Conservation (phyloP, 2,329 filamentous ascomycete species). For the Volutella citrinella region DNA sequence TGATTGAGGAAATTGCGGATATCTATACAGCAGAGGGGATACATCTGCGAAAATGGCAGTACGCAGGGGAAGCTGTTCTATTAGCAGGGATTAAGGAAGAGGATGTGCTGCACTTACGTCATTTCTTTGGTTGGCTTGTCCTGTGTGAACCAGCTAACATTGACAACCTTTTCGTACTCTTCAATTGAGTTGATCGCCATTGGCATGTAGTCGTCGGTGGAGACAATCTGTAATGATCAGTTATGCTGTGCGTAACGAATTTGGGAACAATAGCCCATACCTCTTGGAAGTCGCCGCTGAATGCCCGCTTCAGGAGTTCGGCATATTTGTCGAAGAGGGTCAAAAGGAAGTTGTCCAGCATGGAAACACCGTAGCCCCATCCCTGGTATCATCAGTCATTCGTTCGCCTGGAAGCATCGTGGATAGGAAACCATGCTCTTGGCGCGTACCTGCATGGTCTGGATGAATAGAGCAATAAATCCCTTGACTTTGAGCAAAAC, state of each 20-base stretch:
- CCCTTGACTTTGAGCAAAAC: slow-evolving; percentile 92
- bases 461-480: slow-evolving; percentile 88
- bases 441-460: slow-evolving; percentile 84
- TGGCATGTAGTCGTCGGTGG: slow-evolving; percentile 99
- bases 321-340: slow-evolving; percentile 92
- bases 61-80: slow-evolving; percentile 77
- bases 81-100: slow-evolving; percentile 7
- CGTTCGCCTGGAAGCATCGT: too few species aligned
- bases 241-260: slow-evolving; percentile 6
- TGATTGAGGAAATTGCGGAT: slow-evolving; percentile 97
- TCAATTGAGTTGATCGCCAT: slow-evolving; percentile 92
- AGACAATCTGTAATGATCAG: slow-evolving; percentile 54
- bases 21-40: slow-evolving; percentile 95
- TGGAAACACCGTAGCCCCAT: slow-evolving; percentile 83
- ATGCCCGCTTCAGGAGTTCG: slow-evolving; percentile 82
- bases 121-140: slow-evolving; percentile 75
- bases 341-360: slow-evolving; percentile 82
- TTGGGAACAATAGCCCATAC: slow-evolving; percentile 38
- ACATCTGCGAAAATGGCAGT: slow-evolving; percentile 99
- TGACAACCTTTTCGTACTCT: slow-evolving; percentile 93
- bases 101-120: slow-evolving; percentile 48
- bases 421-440: slow-evolving; percentile 38
- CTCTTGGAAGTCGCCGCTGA: slow-evolving; percentile 95
- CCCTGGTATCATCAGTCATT: slow-evolving; percentile 57
- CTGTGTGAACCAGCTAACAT: slow-evolving; percentile 92